These are phyloP conservation scores for Podospora australis DNA, from an alignment of 495 filamentous ascomycete genomes.

Conservation along the genomic window DNA sequence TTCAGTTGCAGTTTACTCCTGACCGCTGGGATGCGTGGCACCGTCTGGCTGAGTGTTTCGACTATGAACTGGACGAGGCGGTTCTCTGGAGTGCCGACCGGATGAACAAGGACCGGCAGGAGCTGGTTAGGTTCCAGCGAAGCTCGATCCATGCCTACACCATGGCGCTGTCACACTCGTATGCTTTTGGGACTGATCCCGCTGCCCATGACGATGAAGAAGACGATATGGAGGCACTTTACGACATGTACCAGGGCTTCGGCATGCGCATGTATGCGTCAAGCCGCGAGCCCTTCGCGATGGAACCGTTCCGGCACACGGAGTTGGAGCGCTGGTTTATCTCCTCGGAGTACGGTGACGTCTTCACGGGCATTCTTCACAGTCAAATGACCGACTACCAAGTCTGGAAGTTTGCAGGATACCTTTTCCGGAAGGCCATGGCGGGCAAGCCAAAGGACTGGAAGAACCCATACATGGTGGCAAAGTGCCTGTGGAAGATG, in stretches of 20 bases:
- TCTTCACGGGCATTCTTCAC: slow-evolving; percentile 69
- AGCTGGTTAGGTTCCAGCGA: slow-evolving; percentile 71
- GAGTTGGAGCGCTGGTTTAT: slow-evolving; percentile 76
- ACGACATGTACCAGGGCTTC: slow-evolving; percentile 85
- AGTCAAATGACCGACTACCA: slow-evolving; percentile 64
- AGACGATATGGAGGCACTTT: slow-evolving; percentile 59
- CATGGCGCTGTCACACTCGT: slow-evolving; percentile 71
- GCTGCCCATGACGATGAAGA: slow-evolving; percentile 31
- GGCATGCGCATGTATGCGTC: slow-evolving; percentile 85
- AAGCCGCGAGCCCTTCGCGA: slow-evolving; percentile 84
- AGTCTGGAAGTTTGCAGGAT: slow-evolving; percentile 79
- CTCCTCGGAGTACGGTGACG: slow-evolving; percentile 55
- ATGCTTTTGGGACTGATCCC: slow-evolving; percentile 55
- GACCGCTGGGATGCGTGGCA: slow-evolving; percentile 97
- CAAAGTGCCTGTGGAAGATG: slow-evolving; percentile 97
- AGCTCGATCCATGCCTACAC: slow-evolving; percentile 87
- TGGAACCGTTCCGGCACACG: slow-evolving; percentile 69
- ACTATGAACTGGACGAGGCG: slow-evolving; percentile 83
- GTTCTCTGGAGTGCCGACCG: slow-evolving; percentile 95
- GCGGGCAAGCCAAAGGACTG: slow-evolving; percentile 71
- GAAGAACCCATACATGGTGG: slow-evolving; percentile 87
- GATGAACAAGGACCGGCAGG: slow-evolving; percentile 74
- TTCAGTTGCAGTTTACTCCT: slow-evolving; percentile 77
- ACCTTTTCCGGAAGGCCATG: slow-evolving; percentile 71
- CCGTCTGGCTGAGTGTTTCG: slow-evolving; percentile 84